phyloP scores from a whole-genome alignment of 306 rosid species.

The Lathyrus sativus region DNA sequence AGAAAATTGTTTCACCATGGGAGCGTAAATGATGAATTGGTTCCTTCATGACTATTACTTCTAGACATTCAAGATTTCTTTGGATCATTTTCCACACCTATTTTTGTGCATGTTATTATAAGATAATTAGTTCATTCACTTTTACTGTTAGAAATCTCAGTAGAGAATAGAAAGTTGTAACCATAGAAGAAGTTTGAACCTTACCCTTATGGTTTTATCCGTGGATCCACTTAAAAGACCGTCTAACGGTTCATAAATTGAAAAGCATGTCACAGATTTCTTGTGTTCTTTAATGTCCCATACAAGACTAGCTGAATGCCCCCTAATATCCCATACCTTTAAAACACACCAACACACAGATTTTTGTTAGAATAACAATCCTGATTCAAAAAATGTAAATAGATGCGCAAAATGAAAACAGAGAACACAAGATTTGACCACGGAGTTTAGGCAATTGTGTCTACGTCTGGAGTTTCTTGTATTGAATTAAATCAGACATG shows the following conservation, averaged over 20 bases:
- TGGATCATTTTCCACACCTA: slow-evolving; percentile 78
- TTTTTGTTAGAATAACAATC: background rate
- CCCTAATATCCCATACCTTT: slow-evolving; percentile 79
- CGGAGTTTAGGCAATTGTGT: background rate
- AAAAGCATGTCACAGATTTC: slow-evolving; percentile 72
- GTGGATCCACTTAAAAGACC: slow-evolving; percentile 74
- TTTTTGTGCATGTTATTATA: slow-evolving; percentile 30
- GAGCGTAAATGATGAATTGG: slow-evolving; percentile 56
- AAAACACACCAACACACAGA: slow-evolving; percentile 24
- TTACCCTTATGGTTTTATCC: slow-evolving; percentile 85
- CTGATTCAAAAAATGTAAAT: background rate
- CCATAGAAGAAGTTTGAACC: slow-evolving; percentile 27
- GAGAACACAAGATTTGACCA: background rate
- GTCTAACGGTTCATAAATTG: slow-evolving; percentile 61
- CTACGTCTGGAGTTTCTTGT: background rate
- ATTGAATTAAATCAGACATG: background rate
- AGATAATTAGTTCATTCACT: slow-evolving; percentile 29
- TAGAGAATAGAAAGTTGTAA: slow-evolving; percentile 36
- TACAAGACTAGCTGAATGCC: slow-evolving; percentile 69
- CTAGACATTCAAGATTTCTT: slow-evolving; percentile 67
- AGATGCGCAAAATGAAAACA: background rate
- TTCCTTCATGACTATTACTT: slow-evolving; percentile 65
- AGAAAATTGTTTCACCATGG: slow-evolving; percentile 54
- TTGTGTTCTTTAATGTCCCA: slow-evolving; percentile 75
- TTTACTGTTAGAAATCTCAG: slow-evolving; percentile 17